These are phyloP conservation scores for Rhodotorula glutinis DNA, from an alignment of 1,284 basidiomycete species.

Conservation along the genomic window DNA sequence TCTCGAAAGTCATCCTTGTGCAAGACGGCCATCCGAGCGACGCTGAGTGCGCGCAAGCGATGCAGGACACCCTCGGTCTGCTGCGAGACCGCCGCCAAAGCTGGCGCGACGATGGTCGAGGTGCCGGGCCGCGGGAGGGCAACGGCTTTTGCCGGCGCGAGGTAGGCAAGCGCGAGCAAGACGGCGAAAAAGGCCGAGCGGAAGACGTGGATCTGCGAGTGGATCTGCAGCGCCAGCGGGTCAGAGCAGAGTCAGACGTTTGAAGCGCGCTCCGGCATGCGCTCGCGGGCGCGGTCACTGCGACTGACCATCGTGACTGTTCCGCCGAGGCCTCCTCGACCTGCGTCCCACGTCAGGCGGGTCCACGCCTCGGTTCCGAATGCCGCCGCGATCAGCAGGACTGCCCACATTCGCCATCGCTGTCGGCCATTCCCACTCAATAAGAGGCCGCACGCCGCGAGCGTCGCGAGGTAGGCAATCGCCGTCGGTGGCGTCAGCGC, in stretches of 20 bases:
- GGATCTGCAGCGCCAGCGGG: slow-evolving; percentile 4
- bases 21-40: slow-evolving; percentile 26
- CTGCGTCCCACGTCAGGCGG: slow-evolving; percentile 19
- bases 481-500: slow-evolving; percentile 12
- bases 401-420: slow-evolving; percentile 16
- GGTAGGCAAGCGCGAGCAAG: slow-evolving; percentile 15
- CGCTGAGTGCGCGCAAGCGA: slow-evolving; percentile 14
- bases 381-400: neutral
- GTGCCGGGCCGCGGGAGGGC: neutral
- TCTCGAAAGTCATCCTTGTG: slow-evolving; percentile 12
- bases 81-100: neutral
- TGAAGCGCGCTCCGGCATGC: too few species aligned
- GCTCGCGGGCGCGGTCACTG: too few species aligned
- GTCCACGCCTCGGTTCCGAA: slow-evolving; percentile 9
- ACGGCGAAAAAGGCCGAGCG: slow-evolving; percentile 11
- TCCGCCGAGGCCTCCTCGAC: neutral
- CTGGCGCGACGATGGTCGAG: slow-evolving; percentile 1
- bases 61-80: slow-evolving; percentile 19
- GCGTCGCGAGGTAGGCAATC: slow-evolving; percentile 12
- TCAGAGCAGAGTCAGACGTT: too few species aligned
- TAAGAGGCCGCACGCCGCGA: slow-evolving; percentile 8
- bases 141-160: slow-evolving; percentile 4
- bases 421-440: slow-evolving; percentile 15
- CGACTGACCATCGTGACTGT: slow-evolving; percentile 18
- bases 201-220: slow-evolving; percentile 22